These are phyloP conservation scores for Conringia planisiliqua DNA, from an alignment of 345 rosid species.

Conservation along the genomic window DNA sequence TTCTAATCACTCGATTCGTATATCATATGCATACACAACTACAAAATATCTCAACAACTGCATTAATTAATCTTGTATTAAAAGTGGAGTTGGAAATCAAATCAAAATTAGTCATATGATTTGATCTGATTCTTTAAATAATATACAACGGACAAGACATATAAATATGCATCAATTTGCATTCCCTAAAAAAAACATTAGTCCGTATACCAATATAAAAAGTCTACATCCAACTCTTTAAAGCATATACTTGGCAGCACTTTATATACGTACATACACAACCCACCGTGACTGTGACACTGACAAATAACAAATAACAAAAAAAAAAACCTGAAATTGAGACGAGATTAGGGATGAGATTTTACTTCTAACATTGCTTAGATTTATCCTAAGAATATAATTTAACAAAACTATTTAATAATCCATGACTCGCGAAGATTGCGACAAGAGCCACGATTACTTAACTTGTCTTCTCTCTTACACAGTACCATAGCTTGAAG, in stretches of 20 bases:
- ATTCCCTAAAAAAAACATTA: not conserved
- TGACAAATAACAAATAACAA: not conserved
- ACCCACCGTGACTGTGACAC: slow-evolving; percentile 5
- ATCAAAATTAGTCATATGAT: not conserved
- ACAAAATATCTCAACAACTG: not conserved
- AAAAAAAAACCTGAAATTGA: not conserved
- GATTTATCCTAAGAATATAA: not conserved
- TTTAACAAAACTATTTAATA: not conserved
- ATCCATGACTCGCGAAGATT: not conserved
- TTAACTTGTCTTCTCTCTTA: not conserved
- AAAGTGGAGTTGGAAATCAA: not conserved
- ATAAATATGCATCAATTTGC: not conserved
- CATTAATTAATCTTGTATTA: slow-evolving; percentile 1
- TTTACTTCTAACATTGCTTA: not conserved
- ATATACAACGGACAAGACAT: slow-evolving; percentile 5
- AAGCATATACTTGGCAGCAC: slow-evolving; percentile 1
- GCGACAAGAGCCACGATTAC: not conserved
- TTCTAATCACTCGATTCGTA: not conserved
- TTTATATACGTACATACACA: slow-evolving; percentile 4
- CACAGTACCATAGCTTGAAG: not conserved
- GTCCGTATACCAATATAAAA: not conserved
- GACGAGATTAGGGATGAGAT: not conserved
- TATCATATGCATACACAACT: not conserved
- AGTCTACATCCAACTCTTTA: not conserved
- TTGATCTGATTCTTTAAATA: not conserved